Conservation (phyloP, 2,329 filamentous ascomycete species). For the Botrytis sinoallii region DNA sequence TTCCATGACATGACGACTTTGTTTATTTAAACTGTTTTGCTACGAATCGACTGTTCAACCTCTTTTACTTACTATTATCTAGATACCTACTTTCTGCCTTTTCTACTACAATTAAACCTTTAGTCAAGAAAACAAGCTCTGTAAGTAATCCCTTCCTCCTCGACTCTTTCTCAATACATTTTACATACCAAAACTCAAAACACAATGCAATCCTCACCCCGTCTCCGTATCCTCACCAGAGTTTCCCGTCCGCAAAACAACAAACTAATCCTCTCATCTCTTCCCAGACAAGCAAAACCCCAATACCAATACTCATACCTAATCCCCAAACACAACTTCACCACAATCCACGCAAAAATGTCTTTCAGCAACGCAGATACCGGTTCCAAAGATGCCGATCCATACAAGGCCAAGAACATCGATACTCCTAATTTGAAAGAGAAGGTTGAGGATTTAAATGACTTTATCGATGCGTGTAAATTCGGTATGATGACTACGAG, state of each 20-base stretch:
- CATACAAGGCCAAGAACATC: conserved; percentile 72
- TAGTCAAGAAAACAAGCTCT: background rate
- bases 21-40: background rate
- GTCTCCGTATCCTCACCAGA: background rate
- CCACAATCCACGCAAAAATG: conserved; percentile 24
- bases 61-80: background rate
- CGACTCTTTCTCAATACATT: background rate
- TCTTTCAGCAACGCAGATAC: conserved; percentile 58
- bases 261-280: background rate
- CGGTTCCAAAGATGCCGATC: conserved; percentile 64
- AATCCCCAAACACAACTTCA: background rate
- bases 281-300: background rate
- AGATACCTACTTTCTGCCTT: no score
- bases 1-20: conserved; percentile 7
- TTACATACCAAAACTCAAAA: background rate
- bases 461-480: conserved; percentile 71
- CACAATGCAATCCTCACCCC: background rate
- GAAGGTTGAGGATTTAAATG: conserved; percentile 71
- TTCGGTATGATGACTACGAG: conserved; percentile 88
- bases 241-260: background rate
- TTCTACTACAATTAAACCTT: background rate
- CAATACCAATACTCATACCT: background rate
- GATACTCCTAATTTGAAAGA: conserved; percentile 61
- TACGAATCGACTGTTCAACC: background rate
- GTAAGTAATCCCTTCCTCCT: background rate